Percentiles rank a stretch among this genome's conserved stretches.
Evolutionary conservation across 169 alveolate genomes (phyloP).

Genomic region (Babesia caballi): DNA sequence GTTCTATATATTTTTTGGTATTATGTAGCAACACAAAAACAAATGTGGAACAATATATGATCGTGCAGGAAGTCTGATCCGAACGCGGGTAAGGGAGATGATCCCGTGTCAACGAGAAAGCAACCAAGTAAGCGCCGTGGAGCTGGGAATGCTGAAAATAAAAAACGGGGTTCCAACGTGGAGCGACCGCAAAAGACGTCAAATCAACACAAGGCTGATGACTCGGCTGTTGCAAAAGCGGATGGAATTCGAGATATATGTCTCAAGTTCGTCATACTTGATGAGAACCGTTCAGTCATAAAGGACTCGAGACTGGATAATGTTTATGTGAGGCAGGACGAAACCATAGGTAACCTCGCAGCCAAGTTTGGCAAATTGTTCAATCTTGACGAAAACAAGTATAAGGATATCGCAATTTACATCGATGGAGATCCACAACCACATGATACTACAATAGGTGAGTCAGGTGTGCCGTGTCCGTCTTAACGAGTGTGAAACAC

Average conservation of each 20-base stretch:
- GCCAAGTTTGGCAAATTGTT: constrained; percentile 52
- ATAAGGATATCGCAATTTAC: constrained; percentile 22
- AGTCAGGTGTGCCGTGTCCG: too few species aligned
- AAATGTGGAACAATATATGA: too few species aligned
- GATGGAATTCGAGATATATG: constrained; percentile 5
- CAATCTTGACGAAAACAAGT: constrained; percentile 24
- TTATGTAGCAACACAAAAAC: too few species aligned
- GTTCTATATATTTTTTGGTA: too few species aligned
- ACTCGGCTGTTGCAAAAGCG: not conserved
- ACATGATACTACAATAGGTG: constrained; percentile 52
- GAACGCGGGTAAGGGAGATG: too few species aligned
- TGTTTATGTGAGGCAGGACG: constrained; percentile 37
- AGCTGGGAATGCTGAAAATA: too few species aligned
- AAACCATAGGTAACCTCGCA: constrained; percentile 51
- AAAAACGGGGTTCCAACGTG: too few species aligned
- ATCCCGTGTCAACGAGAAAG: too few species aligned
- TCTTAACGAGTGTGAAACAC: too few species aligned
- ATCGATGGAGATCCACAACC: constrained; percentile 58
- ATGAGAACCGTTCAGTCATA: constrained; percentile 37
- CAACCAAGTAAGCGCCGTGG: too few species aligned
- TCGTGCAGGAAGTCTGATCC: too few species aligned
- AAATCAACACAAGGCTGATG: not conserved
- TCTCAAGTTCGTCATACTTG: constrained; percentile 46
- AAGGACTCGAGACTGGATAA: constrained; percentile 44
- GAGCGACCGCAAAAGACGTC: not conserved